Evolutionary conservation across 352 stramenopile genomes (phyloP), one percentile per base, ranked within the genome.

Genomic region (Phytophthora constricta): DNA sequence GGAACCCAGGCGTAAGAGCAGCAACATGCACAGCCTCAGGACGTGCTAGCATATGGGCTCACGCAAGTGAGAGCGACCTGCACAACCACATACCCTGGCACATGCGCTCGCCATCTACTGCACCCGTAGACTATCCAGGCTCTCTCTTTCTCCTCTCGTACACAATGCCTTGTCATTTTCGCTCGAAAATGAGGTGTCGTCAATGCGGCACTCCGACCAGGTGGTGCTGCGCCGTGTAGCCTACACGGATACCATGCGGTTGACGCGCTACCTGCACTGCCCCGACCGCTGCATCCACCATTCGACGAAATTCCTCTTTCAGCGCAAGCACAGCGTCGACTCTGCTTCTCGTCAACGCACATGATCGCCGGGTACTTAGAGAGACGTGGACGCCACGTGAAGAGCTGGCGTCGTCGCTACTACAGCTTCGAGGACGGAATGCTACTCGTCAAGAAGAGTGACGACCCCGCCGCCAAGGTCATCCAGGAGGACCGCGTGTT

Each of bases 341-440:
- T 39, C 31, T 13, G 31, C 31, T 45, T 14, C 37, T 19, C 37
- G 10, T 7, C 20, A 10, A 68, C 68, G 58, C 58, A 67, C 2
- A 33, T 25, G 7, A 58, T 74, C 11, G 53, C 58, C 56, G 84
- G 84, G 13, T 90, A 83, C 62, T 77, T 92, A 17, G 65, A 72
- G 37, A 88, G 87, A 62, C 80, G 82, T 31, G 79, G 84, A 14
- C 76, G 74, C 39, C 84, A 85, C 52, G 62, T 92, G 57, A 88
- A 87, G 65, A 87, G 64, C 63, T 92, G 84, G 84, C 86, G 86
- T 52, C 72, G 76, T 5, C 80, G 82, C 64, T 92, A 80, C 75
- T 90, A 90, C 64, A 77, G 76, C 39, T 87, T 92, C 46, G 63
- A 79, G 28, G 77, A 88, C 58, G 82, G 84, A 28, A 73, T 84